Conservation (phyloP, 208 protist species). For the Entamoeba dispar region DNA sequence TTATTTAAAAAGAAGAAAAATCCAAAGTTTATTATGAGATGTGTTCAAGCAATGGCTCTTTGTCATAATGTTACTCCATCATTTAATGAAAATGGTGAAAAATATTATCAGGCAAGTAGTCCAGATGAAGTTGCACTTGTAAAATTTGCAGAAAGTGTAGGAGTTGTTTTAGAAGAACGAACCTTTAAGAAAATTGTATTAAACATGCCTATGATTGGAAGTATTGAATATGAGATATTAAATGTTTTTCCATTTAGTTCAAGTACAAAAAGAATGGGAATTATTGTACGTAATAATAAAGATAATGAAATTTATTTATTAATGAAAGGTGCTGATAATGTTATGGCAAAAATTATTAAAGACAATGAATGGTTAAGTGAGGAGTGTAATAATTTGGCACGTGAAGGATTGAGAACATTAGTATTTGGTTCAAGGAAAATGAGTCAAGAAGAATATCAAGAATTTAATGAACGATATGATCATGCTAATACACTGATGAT, state of each 20-base stretch:
- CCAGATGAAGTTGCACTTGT: slow-evolving; percentile 77
- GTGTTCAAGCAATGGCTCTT: slow-evolving; percentile 25
- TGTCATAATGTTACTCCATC: slow-evolving; percentile 78
- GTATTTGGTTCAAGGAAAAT: slow-evolving; percentile 47
- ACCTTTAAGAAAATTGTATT: slow-evolving; percentile 30
- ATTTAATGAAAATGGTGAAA: slow-evolving; percentile 39
- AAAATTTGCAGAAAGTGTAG: slow-evolving; percentile 59
- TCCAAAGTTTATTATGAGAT: too few species aligned
- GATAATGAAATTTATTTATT: slow-evolving; percentile 53
- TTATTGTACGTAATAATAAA: slow-evolving; percentile 56
- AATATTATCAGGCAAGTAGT: slow-evolving; percentile 36
- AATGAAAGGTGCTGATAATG: slow-evolving; percentile 78
- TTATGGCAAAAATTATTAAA: slow-evolving; percentile 57
- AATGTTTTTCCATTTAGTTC: slow-evolving; percentile 87
- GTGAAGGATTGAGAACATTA: slow-evolving; percentile 70
- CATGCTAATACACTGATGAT: not conserved
- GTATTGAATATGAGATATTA: slow-evolving; percentile 61
- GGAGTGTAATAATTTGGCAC: slow-evolving; percentile 72
- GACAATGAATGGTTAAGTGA: slow-evolving; percentile 70
- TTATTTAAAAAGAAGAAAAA: too few species aligned
- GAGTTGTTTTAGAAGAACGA: slow-evolving; percentile 30
- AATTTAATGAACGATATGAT: not conserved
- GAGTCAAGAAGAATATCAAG: not conserved
- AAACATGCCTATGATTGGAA: slow-evolving; percentile 18
- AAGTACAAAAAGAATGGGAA: slow-evolving; percentile 85